phyloP scores from a whole-genome alignment of 108 stramenopile genomes.

The Pseudonitzschia multiseries region DNA sequence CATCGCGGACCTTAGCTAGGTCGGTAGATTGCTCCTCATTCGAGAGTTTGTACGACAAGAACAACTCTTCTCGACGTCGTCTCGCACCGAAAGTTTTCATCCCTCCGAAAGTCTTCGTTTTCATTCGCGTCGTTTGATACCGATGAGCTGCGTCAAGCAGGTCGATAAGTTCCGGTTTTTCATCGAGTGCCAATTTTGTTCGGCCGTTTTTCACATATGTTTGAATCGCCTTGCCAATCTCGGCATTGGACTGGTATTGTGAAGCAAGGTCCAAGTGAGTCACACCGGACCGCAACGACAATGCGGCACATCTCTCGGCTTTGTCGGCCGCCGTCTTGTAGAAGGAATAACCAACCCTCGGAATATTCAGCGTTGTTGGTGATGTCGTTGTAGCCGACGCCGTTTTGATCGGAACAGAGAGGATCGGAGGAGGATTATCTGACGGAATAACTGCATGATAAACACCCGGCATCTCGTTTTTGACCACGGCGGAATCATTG shows the following conservation, averaged over 20 bases:
- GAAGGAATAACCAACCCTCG: constrained; percentile 70
- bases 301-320: constrained; percentile 41
- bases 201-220: constrained; percentile 39
- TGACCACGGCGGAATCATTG: background rate
- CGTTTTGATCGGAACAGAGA: background rate
- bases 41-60: constrained; percentile 73
- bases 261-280: constrained; percentile 70
- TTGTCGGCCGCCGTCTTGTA: constrained; percentile 74
- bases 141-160: constrained; percentile 26
- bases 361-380: constrained; percentile 31
- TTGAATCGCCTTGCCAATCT: constrained; percentile 39
- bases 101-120: constrained; percentile 18
- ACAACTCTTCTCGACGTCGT: constrained; percentile 45
- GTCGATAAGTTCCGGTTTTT: constrained; percentile 41
- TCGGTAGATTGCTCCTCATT: constrained; percentile 70
- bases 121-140: constrained; percentile 24
- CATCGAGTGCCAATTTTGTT: constrained; percentile 24
- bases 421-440: background rate
- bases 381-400: background rate
- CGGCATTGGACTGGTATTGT: constrained; percentile 52
- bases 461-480: background rate
- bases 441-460: background rate
- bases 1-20: constrained; percentile 26
- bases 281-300: constrained; percentile 68
- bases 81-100: constrained; percentile 12